These are phyloP conservation scores for Pythium biforme DNA, from an alignment of 352 stramenopile species.

Conservation along the genomic window DNA sequence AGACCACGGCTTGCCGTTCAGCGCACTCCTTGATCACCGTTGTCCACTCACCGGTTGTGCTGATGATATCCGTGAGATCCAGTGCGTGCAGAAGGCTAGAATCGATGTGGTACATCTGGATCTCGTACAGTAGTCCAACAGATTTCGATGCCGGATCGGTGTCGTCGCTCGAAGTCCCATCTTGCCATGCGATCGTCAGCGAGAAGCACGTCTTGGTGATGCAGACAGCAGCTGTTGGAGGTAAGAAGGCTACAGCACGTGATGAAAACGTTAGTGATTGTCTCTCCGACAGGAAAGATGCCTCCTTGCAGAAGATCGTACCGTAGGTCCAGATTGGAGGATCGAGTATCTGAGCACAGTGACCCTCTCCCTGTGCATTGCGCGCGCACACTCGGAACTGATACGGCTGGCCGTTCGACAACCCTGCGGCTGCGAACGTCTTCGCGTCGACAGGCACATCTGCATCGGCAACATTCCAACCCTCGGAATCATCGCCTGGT, in stretches of 20 bases:
- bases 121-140: constrained; percentile 19
- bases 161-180: constrained; percentile 8
- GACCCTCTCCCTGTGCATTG: constrained; percentile 25
- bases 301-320: constrained; percentile 6
- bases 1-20: constrained; percentile 20
- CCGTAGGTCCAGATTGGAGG: constrained; percentile 31
- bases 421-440: constrained; percentile 3
- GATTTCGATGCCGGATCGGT: neutral
- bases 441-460: constrained; percentile 19
- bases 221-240: constrained; percentile 25
- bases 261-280: neutral
- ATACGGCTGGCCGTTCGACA: constrained; percentile 19
- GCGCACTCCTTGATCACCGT: constrained; percentile 1
- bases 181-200: constrained; percentile 29
- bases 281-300: neutral
- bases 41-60: constrained; percentile 11
- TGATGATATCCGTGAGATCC: constrained; percentile 13
- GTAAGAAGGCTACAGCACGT: constrained; percentile 20
- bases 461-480: constrained; percentile 8
- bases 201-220: constrained; percentile 31
- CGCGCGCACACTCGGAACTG: constrained; percentile 28
- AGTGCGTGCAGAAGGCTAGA: constrained; percentile 13
- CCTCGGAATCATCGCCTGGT: neutral
- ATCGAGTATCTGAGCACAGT: constrained; percentile 4
- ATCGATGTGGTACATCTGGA: constrained; percentile 30